Conservation (phyloP, 805 yeast genomes). For the Jamesozyma lodderae region DNA sequence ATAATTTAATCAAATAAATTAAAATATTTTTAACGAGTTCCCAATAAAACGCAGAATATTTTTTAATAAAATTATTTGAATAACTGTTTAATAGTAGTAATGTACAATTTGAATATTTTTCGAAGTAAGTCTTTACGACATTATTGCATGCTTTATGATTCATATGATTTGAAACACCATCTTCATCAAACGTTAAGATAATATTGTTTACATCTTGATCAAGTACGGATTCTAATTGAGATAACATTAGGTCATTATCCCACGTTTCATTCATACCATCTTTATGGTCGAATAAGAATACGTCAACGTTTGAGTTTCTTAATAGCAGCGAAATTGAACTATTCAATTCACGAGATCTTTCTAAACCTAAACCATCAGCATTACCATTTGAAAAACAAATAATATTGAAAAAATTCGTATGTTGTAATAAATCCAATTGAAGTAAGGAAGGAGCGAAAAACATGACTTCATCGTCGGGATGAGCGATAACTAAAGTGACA, state of each 20-base stretch:
- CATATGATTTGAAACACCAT: slow-evolving; percentile 80
- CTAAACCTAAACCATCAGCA: slow-evolving; percentile 60
- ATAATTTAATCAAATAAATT: neutral
- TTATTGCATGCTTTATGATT: slow-evolving; percentile 64
- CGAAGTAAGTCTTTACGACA: slow-evolving; percentile 33
- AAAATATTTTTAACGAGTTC: slow-evolving; percentile 4
- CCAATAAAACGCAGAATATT: slow-evolving; percentile 20
- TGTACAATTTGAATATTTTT: neutral
- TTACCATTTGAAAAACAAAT: slow-evolving; percentile 74
- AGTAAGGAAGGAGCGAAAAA: slow-evolving; percentile 67
- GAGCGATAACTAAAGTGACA: slow-evolving; percentile 59
- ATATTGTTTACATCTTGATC: slow-evolving; percentile 1
- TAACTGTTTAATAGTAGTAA: slow-evolving; percentile 5
- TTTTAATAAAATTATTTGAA: slow-evolving; percentile 10
- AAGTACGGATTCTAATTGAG: slow-evolving; percentile 7
- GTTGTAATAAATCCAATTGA: slow-evolving; percentile 15
- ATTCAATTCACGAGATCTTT: slow-evolving; percentile 51
- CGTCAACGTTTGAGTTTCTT: slow-evolving; percentile 4
- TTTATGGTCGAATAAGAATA: slow-evolving; percentile 33
- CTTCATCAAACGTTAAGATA: slow-evolving; percentile 69
- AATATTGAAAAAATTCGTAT: slow-evolving; percentile 35
- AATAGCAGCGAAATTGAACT: slow-evolving; percentile 19
- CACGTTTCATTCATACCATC: slow-evolving; percentile 68
- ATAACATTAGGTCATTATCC: slow-evolving; percentile 35
- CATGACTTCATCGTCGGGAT: slow-evolving; percentile 98